phyloP scores from a whole-genome alignment of 441 rosid species.

The Mallotus japonicus region DNA sequence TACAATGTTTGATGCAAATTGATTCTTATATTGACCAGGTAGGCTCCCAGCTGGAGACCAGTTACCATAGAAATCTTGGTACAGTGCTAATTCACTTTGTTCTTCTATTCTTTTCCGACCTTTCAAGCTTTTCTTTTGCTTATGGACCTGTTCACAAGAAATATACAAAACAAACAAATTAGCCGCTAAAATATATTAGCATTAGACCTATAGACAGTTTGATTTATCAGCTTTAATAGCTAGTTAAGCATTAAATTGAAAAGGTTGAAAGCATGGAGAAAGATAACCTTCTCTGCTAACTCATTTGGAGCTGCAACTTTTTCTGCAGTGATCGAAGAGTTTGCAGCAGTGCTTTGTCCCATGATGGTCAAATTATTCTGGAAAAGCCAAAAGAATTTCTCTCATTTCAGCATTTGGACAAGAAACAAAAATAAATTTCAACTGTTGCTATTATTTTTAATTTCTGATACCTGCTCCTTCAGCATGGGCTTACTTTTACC shows the following conservation, averaged over 20 bases:
- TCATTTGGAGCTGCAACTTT: constrained; percentile 28
- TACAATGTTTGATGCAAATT: constrained; percentile 33
- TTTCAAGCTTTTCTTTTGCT: constrained; percentile 50
- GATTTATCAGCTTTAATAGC: background rate
- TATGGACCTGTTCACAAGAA: constrained; percentile 42
- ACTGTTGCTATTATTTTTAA: background rate
- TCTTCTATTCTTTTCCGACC: constrained; percentile 42
- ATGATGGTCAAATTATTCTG: constrained; percentile 37
- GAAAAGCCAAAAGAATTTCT: constrained; percentile 18
- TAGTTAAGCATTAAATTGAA: background rate
- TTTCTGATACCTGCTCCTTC: constrained; percentile 57
- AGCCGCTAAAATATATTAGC: background rate
- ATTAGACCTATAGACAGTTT: background rate
- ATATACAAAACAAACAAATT: background rate
- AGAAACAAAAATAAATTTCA: constrained; percentile 5
- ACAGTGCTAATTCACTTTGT: constrained; percentile 37
- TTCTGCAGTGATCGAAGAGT: constrained; percentile 29
- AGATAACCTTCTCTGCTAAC: constrained; percentile 40
- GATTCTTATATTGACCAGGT: constrained; percentile 46
- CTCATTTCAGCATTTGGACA: constrained; percentile 9
- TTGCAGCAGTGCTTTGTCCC: constrained; percentile 30
- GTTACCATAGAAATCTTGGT: constrained; percentile 41
- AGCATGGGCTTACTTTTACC: constrained; percentile 32
- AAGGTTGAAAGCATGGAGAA: background rate
- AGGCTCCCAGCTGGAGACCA: constrained; percentile 46